Base-by-base conservation (phyloP, 495 filamentous ascomycete species). In the Aspergillus heteromorphus region DNA sequence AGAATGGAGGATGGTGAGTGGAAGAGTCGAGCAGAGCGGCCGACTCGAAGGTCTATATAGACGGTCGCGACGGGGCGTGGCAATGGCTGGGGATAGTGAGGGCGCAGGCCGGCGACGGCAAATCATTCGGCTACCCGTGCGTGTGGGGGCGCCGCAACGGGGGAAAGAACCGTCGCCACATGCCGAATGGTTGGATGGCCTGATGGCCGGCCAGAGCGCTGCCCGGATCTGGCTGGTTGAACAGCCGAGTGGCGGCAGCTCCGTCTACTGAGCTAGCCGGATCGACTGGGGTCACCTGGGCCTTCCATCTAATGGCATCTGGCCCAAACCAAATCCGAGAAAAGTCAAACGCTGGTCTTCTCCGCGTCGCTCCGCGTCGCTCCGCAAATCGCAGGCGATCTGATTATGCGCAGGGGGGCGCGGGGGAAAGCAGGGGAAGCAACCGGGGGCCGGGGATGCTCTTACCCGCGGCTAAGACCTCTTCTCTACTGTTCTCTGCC, bases 61-160 rank as follows among this genome's bases (percentile, higher is more conserved):
- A 60, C 49, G 36, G 40, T 14, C 29, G 10, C 18, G 50, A 14
- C 29, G 21, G 45, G 45, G 16, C 38, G 49, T 50, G 53, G 59
- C 49, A 49, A 56, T n/a, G 40, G 23, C 52, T 53, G 53, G 36
- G 51, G 51, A 52, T 13, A 38, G n/a, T n/a, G n/a, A 38, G 31
- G 31, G 16, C 11, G 43, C 27, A 23, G 48, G 41, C 49, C 13
- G 40, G 54, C 47, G 58, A 62, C 64, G 64, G 64, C 64, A 66
- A 60, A 64, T 64, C 50, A 23, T 42, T 62, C 64, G 64, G 64
- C 64, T 65, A 40, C 55, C 42, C 43, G 27, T 45, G 17, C 7
- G 29, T 57, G 62, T 57, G 62, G 62, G 55, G 58, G 41, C 48
- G 23, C 8, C 21, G 45, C 58, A 48, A 54, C 58, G 40, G 54